A percentile compares a stretch with the other conserved stretches of the same genome.
These are phyloP conservation scores for Tricholomella constricta DNA, from an alignment of 768 basidiomycete genomes.

Conservation along the genomic window DNA sequence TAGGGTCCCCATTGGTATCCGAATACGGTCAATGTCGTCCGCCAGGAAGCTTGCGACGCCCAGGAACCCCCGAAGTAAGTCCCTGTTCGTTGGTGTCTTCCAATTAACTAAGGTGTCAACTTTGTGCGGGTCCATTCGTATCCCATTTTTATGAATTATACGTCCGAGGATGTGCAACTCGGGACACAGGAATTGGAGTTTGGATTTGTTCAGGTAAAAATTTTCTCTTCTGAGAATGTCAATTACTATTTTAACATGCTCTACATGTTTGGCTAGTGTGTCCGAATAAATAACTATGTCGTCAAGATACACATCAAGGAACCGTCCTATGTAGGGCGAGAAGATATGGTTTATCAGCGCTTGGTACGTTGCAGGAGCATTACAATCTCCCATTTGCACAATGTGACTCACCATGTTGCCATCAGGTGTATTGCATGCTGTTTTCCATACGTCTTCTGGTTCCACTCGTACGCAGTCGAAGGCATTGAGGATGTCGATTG, in stretches of 20 bases:
- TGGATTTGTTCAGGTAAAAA: not conserved
- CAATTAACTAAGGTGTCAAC: not conserved
- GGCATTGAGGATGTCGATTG: too few relatives aligned
- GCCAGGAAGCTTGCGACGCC: not conserved
- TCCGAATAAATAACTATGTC: conserved; percentile 1
- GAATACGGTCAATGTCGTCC: not conserved
- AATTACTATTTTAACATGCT: not conserved
- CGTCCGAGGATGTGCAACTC: not conserved
- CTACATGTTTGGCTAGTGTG: not conserved
- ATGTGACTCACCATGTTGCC: conserved; percentile 6
- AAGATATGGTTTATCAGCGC: conserved; percentile 9
- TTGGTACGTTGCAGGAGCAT: not conserved
- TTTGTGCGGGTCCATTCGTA: not conserved
- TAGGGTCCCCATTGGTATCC: not conserved
- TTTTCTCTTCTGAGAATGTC: not conserved
- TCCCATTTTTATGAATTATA: not conserved
- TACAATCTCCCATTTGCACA: too few relatives aligned
- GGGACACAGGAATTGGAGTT: not conserved
- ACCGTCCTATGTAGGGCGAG: not conserved
- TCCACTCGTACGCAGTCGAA: too few relatives aligned
- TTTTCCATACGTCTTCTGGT: too few relatives aligned
- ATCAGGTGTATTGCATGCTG: conserved; percentile 9
- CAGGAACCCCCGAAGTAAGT: not conserved
- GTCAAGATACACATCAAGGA: not conserved
- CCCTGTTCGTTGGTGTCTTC: not conserved